Conservation (phyloP, 192 early-diverging fungal genomes). For the Pilobolus umbonatus region DNA sequence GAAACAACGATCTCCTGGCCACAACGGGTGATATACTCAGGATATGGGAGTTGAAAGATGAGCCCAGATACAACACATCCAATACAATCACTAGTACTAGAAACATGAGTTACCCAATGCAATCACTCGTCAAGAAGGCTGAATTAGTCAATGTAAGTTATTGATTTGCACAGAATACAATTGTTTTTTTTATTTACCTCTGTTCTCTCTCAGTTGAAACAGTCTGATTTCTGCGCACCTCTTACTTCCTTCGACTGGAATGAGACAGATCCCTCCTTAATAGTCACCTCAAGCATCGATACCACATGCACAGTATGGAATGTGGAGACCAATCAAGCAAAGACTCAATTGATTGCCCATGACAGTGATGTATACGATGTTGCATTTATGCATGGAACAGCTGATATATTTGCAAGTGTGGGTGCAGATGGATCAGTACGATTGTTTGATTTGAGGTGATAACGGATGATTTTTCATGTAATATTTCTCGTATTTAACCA, state of each 20-base stretch:
- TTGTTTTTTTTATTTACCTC: neutral
- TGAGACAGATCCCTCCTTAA: conserved; percentile 72
- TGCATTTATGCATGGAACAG: conserved; percentile 78
- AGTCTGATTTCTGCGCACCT: conserved; percentile 81
- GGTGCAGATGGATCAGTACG: conserved; percentile 97
- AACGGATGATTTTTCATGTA: no score
- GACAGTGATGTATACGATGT: conserved; percentile 98
- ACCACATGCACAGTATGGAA: conserved; percentile 99
- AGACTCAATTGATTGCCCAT: conserved; percentile 98
- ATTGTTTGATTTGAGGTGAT: conserved; percentile 89
- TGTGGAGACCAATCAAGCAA: conserved; percentile 91
- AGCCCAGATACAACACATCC: conserved; percentile 24
- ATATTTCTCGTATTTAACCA: no score
- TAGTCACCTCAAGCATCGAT: conserved; percentile 93
- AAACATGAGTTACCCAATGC: conserved; percentile 14
- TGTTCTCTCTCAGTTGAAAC: conserved; percentile 32
- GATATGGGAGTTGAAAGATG: conserved; percentile 82
- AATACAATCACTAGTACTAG: conserved; percentile 30
- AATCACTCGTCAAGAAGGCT: conserved; percentile 41
- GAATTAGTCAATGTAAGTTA: conserved; percentile 61
- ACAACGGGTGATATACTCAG: conserved; percentile 84
- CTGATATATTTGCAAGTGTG: conserved; percentile 92
- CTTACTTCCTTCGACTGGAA: conserved; percentile 99
- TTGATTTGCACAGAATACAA: neutral
- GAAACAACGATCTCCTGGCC: conserved; percentile 72